These are phyloP conservation scores for Alternaria sp. DNA, from an alignment of 2,329 filamentous ascomycete genomes.

Conservation along the genomic window DNA sequence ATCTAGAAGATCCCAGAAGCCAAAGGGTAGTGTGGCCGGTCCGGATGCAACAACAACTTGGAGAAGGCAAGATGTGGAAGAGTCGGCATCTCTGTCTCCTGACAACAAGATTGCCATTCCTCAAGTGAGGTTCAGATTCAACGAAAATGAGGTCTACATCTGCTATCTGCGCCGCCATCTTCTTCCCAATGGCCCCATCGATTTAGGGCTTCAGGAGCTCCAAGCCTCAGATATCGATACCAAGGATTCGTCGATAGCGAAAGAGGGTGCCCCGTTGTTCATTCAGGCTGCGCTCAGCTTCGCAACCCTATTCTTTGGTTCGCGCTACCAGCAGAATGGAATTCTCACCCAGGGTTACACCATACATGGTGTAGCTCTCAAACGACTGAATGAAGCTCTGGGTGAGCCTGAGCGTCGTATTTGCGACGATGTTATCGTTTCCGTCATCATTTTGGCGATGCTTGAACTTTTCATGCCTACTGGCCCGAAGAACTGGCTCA, in stretches of 20 bases:
- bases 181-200: constrained; percentile 31
- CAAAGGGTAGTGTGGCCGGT: neutral
- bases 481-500: constrained; percentile 31
- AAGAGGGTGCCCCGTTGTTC: constrained; percentile 20
- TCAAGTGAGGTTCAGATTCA: constrained; percentile 10
- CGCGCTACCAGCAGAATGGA: constrained; percentile 22
- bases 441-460: constrained; percentile 35
- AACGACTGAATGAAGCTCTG: constrained; percentile 35
- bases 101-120: neutral
- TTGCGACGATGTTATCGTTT: constrained; percentile 38
- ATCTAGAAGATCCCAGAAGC: constrained; percentile 31
- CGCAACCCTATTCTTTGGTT: constrained; percentile 38
- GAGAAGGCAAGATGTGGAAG: constrained; percentile 3
- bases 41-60: neutral
- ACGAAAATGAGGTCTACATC: constrained; percentile 36
- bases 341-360: constrained; percentile 31
- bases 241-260: neutral
- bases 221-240: constrained; percentile 24
- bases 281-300: constrained; percentile 35
- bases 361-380: constrained; percentile 35
- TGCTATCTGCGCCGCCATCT: constrained; percentile 34
- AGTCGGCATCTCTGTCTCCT: neutral
- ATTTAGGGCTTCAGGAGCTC: constrained; percentile 28
- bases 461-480: constrained; percentile 38
- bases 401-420: constrained; percentile 27